Conservation (phyloP, 208 protist genomes). For the Spongospora subterranea region DNA sequence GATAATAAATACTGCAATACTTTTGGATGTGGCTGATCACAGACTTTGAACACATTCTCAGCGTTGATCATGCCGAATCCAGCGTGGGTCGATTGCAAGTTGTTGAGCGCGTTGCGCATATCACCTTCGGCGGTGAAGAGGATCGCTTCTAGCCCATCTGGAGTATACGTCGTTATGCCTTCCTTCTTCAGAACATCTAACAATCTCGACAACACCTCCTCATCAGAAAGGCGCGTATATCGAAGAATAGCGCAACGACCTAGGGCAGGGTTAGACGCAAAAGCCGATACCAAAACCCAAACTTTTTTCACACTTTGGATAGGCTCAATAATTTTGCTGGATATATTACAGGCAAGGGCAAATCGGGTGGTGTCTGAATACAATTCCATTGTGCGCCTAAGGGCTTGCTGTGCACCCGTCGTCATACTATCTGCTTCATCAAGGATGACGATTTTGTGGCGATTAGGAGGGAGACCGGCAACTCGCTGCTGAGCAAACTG, state of each 20-base stretch:
- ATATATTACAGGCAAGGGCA: slow-evolving; percentile 97
- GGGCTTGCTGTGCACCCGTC: slow-evolving; percentile 93
- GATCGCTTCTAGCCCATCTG: slow-evolving; percentile 94
- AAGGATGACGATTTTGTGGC: slow-evolving; percentile 79
- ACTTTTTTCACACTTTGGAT: slow-evolving; percentile 91
- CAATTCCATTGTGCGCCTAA: slow-evolving; percentile 97
- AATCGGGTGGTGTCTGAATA: slow-evolving; percentile 96
- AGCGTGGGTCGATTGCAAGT: slow-evolving; percentile 92
- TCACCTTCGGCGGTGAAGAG: slow-evolving; percentile 94
- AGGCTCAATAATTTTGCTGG: slow-evolving; percentile 98
- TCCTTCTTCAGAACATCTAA: slow-evolving; percentile 87
- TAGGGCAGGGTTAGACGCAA: neutral
- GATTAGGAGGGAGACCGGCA: slow-evolving; percentile 74
- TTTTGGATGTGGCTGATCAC: slow-evolving; percentile 96
- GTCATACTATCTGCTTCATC: slow-evolving; percentile 93
- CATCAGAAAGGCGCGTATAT: slow-evolving; percentile 75
- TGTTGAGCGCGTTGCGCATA: slow-evolving; percentile 90
- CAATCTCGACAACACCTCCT: slow-evolving; percentile 88
- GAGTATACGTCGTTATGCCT: slow-evolving; percentile 82
- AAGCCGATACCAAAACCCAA: neutral
- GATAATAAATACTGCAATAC: slow-evolving; percentile 87
- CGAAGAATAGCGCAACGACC: slow-evolving; percentile 86
- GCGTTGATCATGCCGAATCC: slow-evolving; percentile 92
- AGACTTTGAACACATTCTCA: slow-evolving; percentile 98
- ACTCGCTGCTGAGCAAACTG: slow-evolving; percentile 77